Evolutionary conservation across 345 rosid species (phyloP).

Genomic region (Hibiscus tridactylites): DNA sequence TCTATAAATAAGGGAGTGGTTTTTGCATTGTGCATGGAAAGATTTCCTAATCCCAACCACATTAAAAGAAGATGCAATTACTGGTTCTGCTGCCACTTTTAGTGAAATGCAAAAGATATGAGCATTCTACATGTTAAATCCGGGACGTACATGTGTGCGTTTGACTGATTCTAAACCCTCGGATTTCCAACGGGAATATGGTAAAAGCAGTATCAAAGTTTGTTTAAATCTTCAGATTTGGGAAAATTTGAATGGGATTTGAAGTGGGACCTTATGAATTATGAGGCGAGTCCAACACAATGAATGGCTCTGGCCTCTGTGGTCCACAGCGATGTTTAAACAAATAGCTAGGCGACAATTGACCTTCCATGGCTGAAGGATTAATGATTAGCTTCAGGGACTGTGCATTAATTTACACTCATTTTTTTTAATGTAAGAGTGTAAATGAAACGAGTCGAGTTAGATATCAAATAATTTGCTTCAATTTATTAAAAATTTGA

Average conservation of each 20-base stretch:
- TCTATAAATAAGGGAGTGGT: neutral
- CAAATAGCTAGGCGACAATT: neutral
- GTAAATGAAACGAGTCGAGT: too few relatives aligned
- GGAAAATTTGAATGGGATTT: neutral
- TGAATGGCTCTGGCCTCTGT: neutral
- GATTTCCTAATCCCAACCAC: neutral
- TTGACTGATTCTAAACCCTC: neutral
- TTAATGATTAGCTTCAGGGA: neutral
- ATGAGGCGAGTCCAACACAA: neutral
- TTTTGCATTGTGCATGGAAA: neutral
- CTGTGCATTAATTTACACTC: neutral
- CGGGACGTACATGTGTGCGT: neutral
- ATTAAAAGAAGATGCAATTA: neutral
- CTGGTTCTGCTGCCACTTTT: neutral
- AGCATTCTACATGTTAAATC: neutral
- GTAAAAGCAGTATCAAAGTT: neutral
- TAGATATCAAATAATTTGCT: too few relatives aligned
- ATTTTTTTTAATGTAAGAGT: too few relatives aligned
- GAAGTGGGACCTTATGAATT: neutral
- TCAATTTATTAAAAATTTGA: too few relatives aligned
- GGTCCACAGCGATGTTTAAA: neutral
- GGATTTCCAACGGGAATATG: neutral
- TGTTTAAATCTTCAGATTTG: neutral
- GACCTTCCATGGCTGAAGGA: neutral
- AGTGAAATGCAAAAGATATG: neutral